Percentiles rank a stretch among this genome's conserved stretches.
These are phyloP conservation scores for Penicillium angulare DNA, from an alignment of 495 filamentous ascomycete genomes.

Conservation along the genomic window DNA sequence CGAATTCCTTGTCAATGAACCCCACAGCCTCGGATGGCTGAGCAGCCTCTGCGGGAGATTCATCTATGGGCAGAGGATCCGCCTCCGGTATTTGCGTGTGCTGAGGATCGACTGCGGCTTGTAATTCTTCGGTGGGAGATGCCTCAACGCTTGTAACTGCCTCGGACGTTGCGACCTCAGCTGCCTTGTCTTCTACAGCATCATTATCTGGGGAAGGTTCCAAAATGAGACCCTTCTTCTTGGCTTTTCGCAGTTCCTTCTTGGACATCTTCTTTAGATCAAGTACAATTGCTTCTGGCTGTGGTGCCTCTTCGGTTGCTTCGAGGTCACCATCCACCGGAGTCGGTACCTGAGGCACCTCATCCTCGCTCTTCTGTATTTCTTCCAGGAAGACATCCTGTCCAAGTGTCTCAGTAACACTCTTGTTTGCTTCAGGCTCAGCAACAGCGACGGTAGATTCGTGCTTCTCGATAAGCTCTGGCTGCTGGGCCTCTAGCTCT, in stretches of 20 bases:
- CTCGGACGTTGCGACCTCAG: background rate
- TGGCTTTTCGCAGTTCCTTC: constrained; percentile 41
- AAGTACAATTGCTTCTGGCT: constrained; percentile 4
- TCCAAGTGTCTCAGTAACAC: background rate
- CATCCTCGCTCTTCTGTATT: background rate
- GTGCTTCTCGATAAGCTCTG: background rate
- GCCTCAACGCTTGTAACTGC: background rate
- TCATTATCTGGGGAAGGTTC: constrained; percentile 3
- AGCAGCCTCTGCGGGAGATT: background rate
- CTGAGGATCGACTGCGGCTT: background rate
- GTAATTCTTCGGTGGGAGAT: background rate
- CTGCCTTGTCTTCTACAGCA: background rate
- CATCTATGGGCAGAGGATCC: background rate
- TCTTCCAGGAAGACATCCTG: background rate
- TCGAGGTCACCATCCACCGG: constrained; percentile 13
- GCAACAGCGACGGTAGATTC: background rate
- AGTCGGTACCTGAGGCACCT: background rate
- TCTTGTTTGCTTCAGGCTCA: constrained; percentile 2
- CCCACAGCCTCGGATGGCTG: no score
- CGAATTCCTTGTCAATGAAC: constrained; percentile 5
- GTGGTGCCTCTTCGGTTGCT: constrained; percentile 1
- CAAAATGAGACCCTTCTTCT: constrained; percentile 18
- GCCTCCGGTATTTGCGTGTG: constrained; percentile 2
- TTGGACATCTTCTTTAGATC: constrained; percentile 33
- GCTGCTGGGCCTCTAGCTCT: no score